These are phyloP conservation scores for Bolboschoenoplectus hybrid DNA, from an alignment of 202 grass and related monocot species.

Conservation along the genomic window DNA sequence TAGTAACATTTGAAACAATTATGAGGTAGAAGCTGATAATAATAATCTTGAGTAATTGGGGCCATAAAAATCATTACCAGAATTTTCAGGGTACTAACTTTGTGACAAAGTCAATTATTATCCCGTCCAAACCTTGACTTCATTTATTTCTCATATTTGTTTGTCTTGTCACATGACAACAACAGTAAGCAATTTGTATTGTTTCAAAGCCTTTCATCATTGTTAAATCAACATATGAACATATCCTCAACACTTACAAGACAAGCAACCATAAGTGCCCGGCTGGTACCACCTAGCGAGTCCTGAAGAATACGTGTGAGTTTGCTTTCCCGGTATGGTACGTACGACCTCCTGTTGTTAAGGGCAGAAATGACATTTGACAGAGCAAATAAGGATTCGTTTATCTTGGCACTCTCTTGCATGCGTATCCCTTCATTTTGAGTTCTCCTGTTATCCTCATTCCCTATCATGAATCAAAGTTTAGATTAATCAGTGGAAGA, in stretches of 20 bases:
- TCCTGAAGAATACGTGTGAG: slow-evolving; percentile 88
- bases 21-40: not conserved
- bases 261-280: slow-evolving; percentile 84
- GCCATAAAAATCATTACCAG: not conserved
- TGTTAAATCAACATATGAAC: not conserved
- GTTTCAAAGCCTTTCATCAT: not conserved
- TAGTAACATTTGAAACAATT: not conserved
- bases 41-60: not conserved
- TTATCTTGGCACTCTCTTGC: slow-evolving; percentile 96
- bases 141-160: not conserved
- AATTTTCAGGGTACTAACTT: not conserved
- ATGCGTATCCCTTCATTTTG: slow-evolving; percentile 81
- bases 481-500: not conserved
- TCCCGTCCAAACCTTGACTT: not conserved
- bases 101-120: not conserved
- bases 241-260: slow-evolving; percentile 49
- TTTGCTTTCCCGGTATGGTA: slow-evolving; percentile 91
- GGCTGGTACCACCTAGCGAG: slow-evolving; percentile 80
- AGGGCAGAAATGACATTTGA: slow-evolving; percentile 94
- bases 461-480: slow-evolving; percentile 47
- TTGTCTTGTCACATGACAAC: not conserved
- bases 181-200: not conserved
- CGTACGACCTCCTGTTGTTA: slow-evolving; percentile 64
- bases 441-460: slow-evolving; percentile 80
- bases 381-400: slow-evolving; percentile 75